Base-by-base conservation (phyloP, 768 basidiomycete species). In the Naganishia friedmannii region DNA sequence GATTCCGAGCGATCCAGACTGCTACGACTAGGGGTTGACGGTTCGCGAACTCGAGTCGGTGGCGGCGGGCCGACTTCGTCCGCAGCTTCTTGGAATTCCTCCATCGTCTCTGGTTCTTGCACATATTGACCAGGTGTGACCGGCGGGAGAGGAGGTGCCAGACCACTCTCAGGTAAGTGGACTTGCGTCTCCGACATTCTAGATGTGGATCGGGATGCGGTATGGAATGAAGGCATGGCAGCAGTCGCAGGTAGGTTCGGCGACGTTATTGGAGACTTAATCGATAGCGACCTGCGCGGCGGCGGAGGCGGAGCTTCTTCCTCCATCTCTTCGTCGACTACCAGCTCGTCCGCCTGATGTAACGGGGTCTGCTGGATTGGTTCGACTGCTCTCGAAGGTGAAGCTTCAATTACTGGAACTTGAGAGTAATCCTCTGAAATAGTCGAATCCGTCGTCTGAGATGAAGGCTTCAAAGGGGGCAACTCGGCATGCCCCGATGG, bases 291-390 rank as follows among this genome's bases (percentile, higher is more conserved):
- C 0, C 74, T 69, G 26, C 73, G 63, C 29, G 84, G 81, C 19
- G 88, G 82, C 10, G 87, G 86, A 28, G 88, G 87, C 0, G 86
- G 69, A 45, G 74, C 76, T 57, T 70, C 66, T 53, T 74, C 69
- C 39, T 85, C 84, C 67, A 85, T 85, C 65, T 83, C 85, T 72
- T 88, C 87, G 42, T 87, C 83, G 70, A 87, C 83, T 10, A 80
- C 82, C 10, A 88, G 85, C 73, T 90, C 88, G 73, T 90, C 89
- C 17, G 87, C 82, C 26, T 55, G 19, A 34, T 57, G 12, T 28
- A 26, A 53, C 1, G 17, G 48, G 21, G 13, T 51, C n/a, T 51
- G 4, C n/a, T 23, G n/a, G n/a, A 21, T 23, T 1, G 3, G 48
- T 21, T 51, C 48, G n/a, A 34, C 28, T 15, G 28, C 5, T 32